Conservation (phyloP, 2,329 filamentous ascomycete species). For the Pseudogymnoascus sp. region DNA sequence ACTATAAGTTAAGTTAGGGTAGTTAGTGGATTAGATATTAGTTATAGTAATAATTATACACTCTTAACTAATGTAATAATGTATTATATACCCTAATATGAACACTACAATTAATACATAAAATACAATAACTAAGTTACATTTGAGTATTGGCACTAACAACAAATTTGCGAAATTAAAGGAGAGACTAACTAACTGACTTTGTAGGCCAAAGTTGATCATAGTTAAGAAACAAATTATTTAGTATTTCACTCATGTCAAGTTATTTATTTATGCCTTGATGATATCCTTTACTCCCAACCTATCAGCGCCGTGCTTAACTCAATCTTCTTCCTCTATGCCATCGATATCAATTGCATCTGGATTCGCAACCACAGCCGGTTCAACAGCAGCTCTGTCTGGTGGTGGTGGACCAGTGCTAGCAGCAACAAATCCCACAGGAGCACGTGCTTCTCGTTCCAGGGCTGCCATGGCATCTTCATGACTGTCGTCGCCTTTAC, state of each 20-base stretch:
- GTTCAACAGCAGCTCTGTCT: slow-evolving; percentile 39
- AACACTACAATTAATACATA: too few species aligned
- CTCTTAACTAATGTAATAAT: too few species aligned
- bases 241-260: slow-evolving; percentile 12
- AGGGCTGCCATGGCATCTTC: slow-evolving; percentile 82
- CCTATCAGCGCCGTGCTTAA: not conserved
- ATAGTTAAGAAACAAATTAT: not conserved
- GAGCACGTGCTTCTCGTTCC: slow-evolving; percentile 80
- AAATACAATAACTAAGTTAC: not conserved
- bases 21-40: too few species aligned
- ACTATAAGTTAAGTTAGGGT: too few species aligned
- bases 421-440: slow-evolving; percentile 84
- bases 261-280: slow-evolving; percentile 33
- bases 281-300: not conserved
- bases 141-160: not conserved
- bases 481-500: slow-evolving; percentile 34
- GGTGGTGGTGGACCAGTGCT: slow-evolving; percentile 57
- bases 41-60: too few species aligned
- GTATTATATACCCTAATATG: too few species aligned
- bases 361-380: slow-evolving; percentile 56
- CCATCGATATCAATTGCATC: slow-evolving; percentile 78
- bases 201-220: not conserved
- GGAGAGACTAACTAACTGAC: not conserved
- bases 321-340: slow-evolving; percentile 43
- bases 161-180: not conserved